Conservation (phyloP, 768 basidiomycete species). For the Termitomyces sp. region DNA sequence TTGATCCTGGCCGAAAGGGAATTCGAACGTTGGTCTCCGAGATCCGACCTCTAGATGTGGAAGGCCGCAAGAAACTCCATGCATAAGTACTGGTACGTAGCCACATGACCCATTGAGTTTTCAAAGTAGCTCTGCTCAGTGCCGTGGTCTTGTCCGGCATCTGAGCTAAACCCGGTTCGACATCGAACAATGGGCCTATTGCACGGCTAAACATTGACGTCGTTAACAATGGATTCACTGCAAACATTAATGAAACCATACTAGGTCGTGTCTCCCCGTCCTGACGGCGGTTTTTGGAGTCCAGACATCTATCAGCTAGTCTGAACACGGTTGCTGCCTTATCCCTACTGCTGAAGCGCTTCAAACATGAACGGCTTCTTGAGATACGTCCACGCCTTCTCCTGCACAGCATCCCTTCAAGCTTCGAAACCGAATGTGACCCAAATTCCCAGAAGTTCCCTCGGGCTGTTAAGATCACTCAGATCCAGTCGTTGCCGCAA, state of each 20-base stretch:
- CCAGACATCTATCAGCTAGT: neutral
- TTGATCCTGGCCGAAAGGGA: slow-evolving; percentile 10
- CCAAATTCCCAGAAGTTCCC: slow-evolving; percentile 1
- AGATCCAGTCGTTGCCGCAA: slow-evolving; percentile 16
- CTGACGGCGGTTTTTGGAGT: neutral
- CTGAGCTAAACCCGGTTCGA: slow-evolving; percentile 1
- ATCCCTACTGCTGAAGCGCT: neutral
- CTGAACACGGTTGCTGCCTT: slow-evolving; percentile 1
- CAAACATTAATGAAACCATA: slow-evolving; percentile 11
- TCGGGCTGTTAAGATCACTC: slow-evolving; percentile 15
- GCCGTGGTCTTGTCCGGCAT: neutral
- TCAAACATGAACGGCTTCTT: neutral
- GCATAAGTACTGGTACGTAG: neutral
- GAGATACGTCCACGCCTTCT: slow-evolving; percentile 9
- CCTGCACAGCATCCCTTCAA: slow-evolving; percentile 18
- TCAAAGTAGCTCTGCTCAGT: neutral
- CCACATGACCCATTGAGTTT: neutral
- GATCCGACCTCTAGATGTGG: slow-evolving; percentile 4
- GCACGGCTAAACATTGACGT: neutral
- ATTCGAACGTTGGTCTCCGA: slow-evolving; percentile 7
- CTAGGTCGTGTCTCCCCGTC: slow-evolving; percentile 2
- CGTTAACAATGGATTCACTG: neutral
- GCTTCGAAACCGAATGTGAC: slow-evolving; percentile 13
- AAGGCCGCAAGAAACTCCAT: neutral
- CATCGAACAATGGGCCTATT: neutral